These are phyloP conservation scores for Rosa lucieae DNA, from an alignment of 306 rosid species.

Conservation along the genomic window DNA sequence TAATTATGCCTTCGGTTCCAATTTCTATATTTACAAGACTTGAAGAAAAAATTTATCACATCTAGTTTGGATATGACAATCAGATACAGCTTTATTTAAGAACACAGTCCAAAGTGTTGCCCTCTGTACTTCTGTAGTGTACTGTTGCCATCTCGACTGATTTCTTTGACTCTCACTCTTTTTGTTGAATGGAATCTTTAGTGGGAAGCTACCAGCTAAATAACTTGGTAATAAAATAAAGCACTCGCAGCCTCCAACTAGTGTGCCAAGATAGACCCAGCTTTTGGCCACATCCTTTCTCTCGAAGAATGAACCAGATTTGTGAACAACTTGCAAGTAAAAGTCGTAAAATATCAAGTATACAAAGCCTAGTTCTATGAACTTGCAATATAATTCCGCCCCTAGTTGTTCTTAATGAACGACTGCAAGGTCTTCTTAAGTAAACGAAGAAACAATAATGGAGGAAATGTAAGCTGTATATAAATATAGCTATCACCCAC, in stretches of 20 bases:
- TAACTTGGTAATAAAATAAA: background rate
- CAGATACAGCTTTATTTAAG: background rate
- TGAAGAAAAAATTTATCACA: too few relatives aligned
- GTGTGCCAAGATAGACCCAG: background rate
- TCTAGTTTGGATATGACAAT: too few relatives aligned
- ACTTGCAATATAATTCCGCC: too few relatives aligned
- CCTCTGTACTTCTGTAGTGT: background rate
- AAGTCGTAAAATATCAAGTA: too few relatives aligned
- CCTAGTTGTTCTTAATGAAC: background rate
- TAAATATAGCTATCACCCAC: background rate
- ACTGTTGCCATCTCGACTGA: background rate
- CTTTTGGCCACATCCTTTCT: background rate
- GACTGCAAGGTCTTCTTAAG: background rate
- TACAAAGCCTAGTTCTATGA: too few relatives aligned
- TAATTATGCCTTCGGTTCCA: too few relatives aligned
- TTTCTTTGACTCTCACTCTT: background rate
- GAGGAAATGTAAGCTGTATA: background rate
- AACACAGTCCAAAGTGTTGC: background rate
- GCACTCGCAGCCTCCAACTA: background rate
- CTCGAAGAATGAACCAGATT: too few relatives aligned
- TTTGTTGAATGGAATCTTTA: background rate
- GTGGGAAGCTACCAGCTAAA: background rate
- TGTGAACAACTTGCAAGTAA: too few relatives aligned
- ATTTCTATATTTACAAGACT: too few relatives aligned
- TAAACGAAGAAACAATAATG: background rate